Evolutionary conservation across 164 flowering plant species (phyloP).

Genomic region (Magnolia officinalis): DNA sequence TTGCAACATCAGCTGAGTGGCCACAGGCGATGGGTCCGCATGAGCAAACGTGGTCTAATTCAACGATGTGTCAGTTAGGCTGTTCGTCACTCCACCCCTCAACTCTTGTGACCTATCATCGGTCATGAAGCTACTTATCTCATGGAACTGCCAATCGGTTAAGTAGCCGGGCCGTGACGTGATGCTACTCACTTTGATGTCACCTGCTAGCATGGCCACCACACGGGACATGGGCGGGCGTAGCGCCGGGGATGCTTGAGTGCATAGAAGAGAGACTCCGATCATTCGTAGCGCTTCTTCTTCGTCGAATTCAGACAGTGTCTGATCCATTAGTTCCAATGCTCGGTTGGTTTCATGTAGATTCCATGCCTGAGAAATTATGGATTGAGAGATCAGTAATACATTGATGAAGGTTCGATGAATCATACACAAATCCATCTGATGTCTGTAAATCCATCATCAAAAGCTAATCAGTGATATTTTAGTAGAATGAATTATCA

Average conservation of each 20-base stretch:
- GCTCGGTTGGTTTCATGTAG: constrained; percentile 33
- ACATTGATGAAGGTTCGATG: no score
- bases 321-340: constrained; percentile 39
- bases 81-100: neutral
- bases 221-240: constrained; percentile 45
- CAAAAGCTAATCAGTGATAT: no score
- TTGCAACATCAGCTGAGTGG: constrained; percentile 11
- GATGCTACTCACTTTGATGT: constrained; percentile 32
- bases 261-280: constrained; percentile 49
- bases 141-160: constrained; percentile 37
- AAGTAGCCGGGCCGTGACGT: constrained; percentile 38
- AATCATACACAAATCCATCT: no score
- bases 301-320: constrained; percentile 24
- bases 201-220: constrained; percentile 50
- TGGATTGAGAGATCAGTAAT: no score
- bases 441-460: no score
- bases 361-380: constrained; percentile 40
- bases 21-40: neutral
- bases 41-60: neutral
- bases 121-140: constrained; percentile 24
- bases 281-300: constrained; percentile 35
- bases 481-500: no score
- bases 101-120: neutral
- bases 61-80: constrained; percentile 1
- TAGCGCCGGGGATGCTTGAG: constrained; percentile 41